A percentile compares a stretch with the other conserved stretches of the same genome.
Conservation (phyloP, 2,329 filamentous ascomycete species). For the Exophiala xenobiotica region DNA sequence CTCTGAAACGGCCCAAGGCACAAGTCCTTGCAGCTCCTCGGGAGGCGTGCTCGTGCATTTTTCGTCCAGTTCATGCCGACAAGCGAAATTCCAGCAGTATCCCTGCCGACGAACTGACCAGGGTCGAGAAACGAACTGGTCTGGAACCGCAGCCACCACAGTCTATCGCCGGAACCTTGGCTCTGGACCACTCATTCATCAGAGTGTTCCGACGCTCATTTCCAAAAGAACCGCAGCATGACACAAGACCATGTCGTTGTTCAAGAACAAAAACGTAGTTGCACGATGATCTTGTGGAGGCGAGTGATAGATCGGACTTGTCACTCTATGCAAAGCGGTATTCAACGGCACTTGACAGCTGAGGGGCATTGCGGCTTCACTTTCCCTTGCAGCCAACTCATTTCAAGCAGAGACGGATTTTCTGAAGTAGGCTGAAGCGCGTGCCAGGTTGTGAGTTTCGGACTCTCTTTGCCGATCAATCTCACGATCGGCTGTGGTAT, state of each 20-base stretch:
- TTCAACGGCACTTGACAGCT: not conserved
- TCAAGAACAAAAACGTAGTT: not conserved
- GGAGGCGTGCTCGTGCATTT: slow-evolving; percentile 14
- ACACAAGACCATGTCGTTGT: not conserved
- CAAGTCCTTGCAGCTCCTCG: slow-evolving; percentile 1
- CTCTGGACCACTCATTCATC: slow-evolving; percentile 12
- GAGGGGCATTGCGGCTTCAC: not conserved
- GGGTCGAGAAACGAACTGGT: slow-evolving; percentile 10
- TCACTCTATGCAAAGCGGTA: not conserved
- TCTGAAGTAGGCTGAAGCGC: too few species aligned
- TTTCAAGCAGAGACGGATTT: too few species aligned
- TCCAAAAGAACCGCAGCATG: slow-evolving; percentile 1
- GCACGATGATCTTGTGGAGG: not conserved
- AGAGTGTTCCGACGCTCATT: not conserved
- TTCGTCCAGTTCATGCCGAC: slow-evolving; percentile 22
- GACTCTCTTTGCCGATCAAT: not conserved
- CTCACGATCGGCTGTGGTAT: too few species aligned
- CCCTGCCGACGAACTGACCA: slow-evolving; percentile 10
- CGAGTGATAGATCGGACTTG: not conserved
- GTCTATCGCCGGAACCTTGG: not conserved
- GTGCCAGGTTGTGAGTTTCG: too few species aligned
- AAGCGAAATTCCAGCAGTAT: slow-evolving; percentile 8
- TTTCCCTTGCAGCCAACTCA: too few species aligned
- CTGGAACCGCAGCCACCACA: slow-evolving; percentile 6
- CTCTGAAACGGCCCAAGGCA: slow-evolving; percentile 16